Conservation (phyloP, 2,329 filamentous ascomycete species). For the Alternaria conjuncta region DNA sequence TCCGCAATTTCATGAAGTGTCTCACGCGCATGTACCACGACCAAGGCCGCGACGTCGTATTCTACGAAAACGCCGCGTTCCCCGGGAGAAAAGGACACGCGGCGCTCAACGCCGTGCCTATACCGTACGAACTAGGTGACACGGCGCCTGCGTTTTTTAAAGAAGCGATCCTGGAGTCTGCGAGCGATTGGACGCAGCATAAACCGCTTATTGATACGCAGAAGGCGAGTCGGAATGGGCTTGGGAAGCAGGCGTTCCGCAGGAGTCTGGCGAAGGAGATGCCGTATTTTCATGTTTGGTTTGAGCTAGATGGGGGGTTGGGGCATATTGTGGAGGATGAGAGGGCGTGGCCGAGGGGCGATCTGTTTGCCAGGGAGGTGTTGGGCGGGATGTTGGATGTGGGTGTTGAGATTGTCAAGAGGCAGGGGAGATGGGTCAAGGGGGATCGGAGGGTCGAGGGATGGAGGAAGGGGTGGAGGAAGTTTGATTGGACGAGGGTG, state of each 20-base stretch:
- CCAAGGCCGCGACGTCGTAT: constrained; percentile 88
- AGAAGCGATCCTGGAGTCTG: constrained; percentile 86
- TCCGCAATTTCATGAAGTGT: constrained; percentile 98
- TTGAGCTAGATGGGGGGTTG: constrained; percentile 86
- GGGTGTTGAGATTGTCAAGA: constrained; percentile 83
- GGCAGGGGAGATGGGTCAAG: constrained; percentile 83
- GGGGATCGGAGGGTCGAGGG: constrained; percentile 72
- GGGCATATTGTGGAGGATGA: constrained; percentile 92
- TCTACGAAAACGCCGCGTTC: constrained; percentile 94
- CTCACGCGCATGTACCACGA: constrained; percentile 94
- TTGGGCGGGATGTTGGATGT: constrained; percentile 90
- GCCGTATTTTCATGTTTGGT: constrained; percentile 98
- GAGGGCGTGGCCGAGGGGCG: constrained; percentile 84
- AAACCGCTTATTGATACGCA: constrained; percentile 91
- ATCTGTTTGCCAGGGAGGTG: constrained; percentile 90
- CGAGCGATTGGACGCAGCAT: constrained; percentile 96
- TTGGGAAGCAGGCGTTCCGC: constrained; percentile 83
- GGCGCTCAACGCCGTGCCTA: constrained; percentile 81
- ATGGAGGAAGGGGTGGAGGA: constrained; percentile 85
- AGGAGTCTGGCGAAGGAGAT: constrained; percentile 88
- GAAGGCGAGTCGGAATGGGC: constrained; percentile 66
- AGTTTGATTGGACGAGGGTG: constrained; percentile 86
- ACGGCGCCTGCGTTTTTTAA: constrained; percentile 93
- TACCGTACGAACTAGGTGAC: constrained; percentile 89
- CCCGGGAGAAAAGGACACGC: constrained; percentile 83